Conservation (phyloP, 2,329 filamentous ascomycete species). For the Pleurostoma richardsiae region DNA sequence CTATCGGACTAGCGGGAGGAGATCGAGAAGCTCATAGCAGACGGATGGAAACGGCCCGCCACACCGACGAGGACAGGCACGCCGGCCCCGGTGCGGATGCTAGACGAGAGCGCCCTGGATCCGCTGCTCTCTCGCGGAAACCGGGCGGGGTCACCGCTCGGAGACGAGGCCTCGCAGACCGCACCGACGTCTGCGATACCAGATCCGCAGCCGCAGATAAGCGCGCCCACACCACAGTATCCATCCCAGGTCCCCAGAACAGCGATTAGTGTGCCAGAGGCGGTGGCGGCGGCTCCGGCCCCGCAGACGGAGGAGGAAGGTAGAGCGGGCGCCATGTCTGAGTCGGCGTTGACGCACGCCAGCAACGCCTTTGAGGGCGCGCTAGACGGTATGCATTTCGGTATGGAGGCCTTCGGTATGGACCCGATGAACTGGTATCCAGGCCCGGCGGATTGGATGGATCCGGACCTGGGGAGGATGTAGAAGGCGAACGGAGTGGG, state of each 20-base stretch:
- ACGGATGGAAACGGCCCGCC: slow-evolving; percentile 22
- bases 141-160: no score
- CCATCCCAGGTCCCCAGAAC: neutral
- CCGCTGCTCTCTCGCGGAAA: slow-evolving; percentile 7
- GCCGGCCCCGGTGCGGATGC: slow-evolving; percentile 4
- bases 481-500: no score
- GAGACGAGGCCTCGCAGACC: neutral
- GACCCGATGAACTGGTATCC: slow-evolving; percentile 11
- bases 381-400: slow-evolving; percentile 25
- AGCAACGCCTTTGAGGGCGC: slow-evolving; percentile 27
- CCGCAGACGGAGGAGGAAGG: no score
- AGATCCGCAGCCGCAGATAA: slow-evolving; percentile 6
- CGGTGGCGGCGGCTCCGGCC: slow-evolving; percentile 11
- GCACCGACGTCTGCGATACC: slow-evolving; percentile 13
- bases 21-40: slow-evolving; percentile 44
- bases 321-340: neutral
- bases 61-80: slow-evolving; percentile 19
- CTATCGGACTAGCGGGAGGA: slow-evolving; percentile 28
- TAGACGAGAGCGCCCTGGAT: slow-evolving; percentile 5
- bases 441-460: slow-evolving; percentile 7
- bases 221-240: neutral
- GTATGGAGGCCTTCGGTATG: slow-evolving; percentile 18
- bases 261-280: neutral
- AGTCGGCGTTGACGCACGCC: slow-evolving; percentile 16
- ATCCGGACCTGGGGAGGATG: slow-evolving; percentile 1